Base-by-base conservation (phyloP, 2,329 filamentous ascomycete species). In the Stachybotrys chlorohalonatus region DNA sequence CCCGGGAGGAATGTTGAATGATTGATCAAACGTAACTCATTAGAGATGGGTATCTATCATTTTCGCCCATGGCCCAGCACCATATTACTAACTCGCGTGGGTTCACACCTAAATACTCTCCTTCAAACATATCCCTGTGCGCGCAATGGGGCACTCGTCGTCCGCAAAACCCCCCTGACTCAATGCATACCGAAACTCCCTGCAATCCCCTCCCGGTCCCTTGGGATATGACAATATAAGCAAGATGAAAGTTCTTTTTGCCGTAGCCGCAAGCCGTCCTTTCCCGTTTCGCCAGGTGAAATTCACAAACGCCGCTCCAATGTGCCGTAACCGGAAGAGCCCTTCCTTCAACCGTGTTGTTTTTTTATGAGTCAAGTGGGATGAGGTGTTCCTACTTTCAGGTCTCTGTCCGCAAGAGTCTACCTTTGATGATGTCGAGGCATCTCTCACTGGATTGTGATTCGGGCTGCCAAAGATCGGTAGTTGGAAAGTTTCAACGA, bases 401-500 rank as follows among this genome's bases (percentile, higher is more conserved):
- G 24, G 24, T 24, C 24, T 24, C 24, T 24, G 24, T 4, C 24
- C 24, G 24, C 24, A n/a, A 31, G 49, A 51, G 45, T 15, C 48
- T 52, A 52, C n/a, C 16, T 48, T 42, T 30, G 17, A 13, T 13
- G 5, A 9, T 13, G 36, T 9, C 36, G 13, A 42, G 2, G 13
- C 36, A 13, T 13, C 5, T n/a, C n/a, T 63, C 56, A 73, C 53
- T 70, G 66, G 51, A 72, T 70, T 0, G 68, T 68, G 17, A 72
- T 71, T 13, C 70, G 62, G n/a, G 65, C 65, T 15, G 68, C 65
- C 5, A 84, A 68, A 47, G 79, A 75, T 50, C 75, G 76, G 57
- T 84, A 84, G 63, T 83, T 83, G 36, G 75, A 70, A 31, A 84
- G 62, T 63, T 83, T 83, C 11, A 84, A 70, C 16, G 81, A 83